Conservation (phyloP, 2,329 filamentous ascomycete genomes). For the Colletotrichum coccodes region DNA sequence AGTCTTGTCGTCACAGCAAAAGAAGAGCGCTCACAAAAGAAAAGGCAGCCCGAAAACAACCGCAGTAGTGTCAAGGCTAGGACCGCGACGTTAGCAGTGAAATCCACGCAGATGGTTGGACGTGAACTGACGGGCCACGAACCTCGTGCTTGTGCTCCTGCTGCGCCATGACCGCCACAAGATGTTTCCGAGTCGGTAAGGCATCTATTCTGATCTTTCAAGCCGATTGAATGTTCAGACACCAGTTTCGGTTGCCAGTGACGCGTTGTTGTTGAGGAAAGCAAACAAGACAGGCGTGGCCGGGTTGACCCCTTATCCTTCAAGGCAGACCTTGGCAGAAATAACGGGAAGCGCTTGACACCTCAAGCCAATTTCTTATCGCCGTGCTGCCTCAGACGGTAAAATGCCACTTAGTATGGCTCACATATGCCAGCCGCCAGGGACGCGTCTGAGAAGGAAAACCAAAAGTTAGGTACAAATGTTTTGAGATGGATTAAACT, state of each 20-base stretch:
- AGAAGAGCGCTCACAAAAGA: slow-evolving; percentile 77
- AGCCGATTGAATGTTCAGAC: background rate
- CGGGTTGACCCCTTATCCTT: too few relatives aligned
- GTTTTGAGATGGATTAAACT: background rate
- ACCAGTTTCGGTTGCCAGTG: too few relatives aligned
- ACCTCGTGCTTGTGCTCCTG: slow-evolving; percentile 41
- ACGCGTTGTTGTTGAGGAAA: too few relatives aligned
- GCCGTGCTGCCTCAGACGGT: too few relatives aligned
- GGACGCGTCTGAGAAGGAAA: background rate
- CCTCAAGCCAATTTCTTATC: too few relatives aligned
- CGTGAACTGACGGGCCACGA: slow-evolving; percentile 42
- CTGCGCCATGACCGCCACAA: background rate
- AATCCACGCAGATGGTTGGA: background rate
- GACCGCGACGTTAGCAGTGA: background rate
- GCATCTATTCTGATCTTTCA: background rate
- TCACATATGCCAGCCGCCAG: too few relatives aligned
- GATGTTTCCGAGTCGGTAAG: background rate
- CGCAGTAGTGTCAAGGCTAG: slow-evolving; percentile 74
- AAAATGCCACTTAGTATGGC: too few relatives aligned
- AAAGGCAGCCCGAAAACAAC: slow-evolving; percentile 83
- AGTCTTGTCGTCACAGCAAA: slow-evolving; percentile 87
- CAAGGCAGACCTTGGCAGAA: background rate
- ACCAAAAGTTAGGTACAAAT: too few relatives aligned
- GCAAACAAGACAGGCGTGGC: too few relatives aligned
- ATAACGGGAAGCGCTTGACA: too few relatives aligned